A percentile compares a stretch with the other conserved stretches of the same genome.
These are phyloP conservation scores for Thyridium curvatum DNA, from an alignment of 2,329 filamentous ascomycete genomes.

Conservation along the genomic window DNA sequence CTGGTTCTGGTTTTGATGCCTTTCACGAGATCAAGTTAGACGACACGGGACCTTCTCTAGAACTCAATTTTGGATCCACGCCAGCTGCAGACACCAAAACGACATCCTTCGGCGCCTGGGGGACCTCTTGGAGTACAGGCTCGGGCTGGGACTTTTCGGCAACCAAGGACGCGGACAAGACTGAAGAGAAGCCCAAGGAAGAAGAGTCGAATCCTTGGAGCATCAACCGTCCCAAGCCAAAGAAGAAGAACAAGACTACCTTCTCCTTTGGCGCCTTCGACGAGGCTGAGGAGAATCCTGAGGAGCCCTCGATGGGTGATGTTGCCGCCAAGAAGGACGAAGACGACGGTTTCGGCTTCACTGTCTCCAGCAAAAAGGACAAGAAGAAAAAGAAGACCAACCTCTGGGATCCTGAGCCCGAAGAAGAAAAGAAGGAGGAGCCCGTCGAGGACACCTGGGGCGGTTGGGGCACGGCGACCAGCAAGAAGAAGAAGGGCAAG, in stretches of 20 bases:
- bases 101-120: slow-evolving; percentile 49
- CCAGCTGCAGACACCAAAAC: slow-evolving; percentile 26
- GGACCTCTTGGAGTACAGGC: slow-evolving; percentile 52
- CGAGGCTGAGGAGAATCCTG: slow-evolving; percentile 22
- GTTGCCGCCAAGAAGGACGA: slow-evolving; percentile 13
- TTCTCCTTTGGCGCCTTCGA: slow-evolving; percentile 44
- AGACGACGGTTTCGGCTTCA: slow-evolving; percentile 23
- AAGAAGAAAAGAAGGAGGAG: slow-evolving; percentile 25
- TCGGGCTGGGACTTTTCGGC: slow-evolving; percentile 35
- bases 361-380: slow-evolving; percentile 31
- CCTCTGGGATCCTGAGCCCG: slow-evolving; percentile 26
- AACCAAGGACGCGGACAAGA: slow-evolving; percentile 20
- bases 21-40: slow-evolving; percentile 66
- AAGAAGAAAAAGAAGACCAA: slow-evolving; percentile 35
- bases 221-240: slow-evolving; percentile 38
- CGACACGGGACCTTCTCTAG: slow-evolving; percentile 50
- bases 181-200: slow-evolving; percentile 31
- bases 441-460: slow-evolving; percentile 19
- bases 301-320: slow-evolving; percentile 9
- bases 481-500: slow-evolving; percentile 37
- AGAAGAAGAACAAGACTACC: slow-evolving; percentile 39
- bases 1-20: slow-evolving; percentile 35
- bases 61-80: slow-evolving; percentile 45
- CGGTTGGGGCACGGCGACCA: slow-evolving; percentile 26
- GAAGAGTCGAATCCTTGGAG: slow-evolving; percentile 44